A percentile compares a stretch with the other conserved stretches of the same genome.
phyloP scores from a whole-genome alignment of 306 rosid species.

The Vigna mungo region DNA sequence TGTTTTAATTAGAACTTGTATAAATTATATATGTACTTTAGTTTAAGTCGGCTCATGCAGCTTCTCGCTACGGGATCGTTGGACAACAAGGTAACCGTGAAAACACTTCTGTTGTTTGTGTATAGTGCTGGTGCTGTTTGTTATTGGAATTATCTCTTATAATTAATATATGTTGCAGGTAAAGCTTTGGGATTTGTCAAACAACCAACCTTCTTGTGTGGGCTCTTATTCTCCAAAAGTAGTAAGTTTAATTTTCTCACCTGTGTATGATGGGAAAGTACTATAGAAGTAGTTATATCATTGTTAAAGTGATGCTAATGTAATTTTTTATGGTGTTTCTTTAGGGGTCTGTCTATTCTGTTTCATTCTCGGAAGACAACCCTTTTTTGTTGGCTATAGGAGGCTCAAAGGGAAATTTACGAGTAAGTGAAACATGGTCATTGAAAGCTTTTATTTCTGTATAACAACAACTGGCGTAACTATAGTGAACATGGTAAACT shows the following conservation, averaged over 20 bases:
- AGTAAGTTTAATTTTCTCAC: slow-evolving; percentile 51
- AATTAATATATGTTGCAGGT: slow-evolving; percentile 56
- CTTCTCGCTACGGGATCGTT: slow-evolving; percentile 86
- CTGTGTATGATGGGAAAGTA: too few relatives aligned
- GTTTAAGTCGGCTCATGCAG: slow-evolving; percentile 53
- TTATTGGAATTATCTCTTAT: slow-evolving; percentile 28
- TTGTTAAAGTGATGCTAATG: slow-evolving; percentile 3
- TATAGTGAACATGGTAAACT: too few relatives aligned
- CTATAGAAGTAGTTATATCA: neutral
- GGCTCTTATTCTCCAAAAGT: slow-evolving; percentile 62
- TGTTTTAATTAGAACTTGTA: slow-evolving; percentile 10
- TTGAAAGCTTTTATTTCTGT: too few relatives aligned
- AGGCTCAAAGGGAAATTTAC: slow-evolving; percentile 76
- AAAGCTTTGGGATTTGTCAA: slow-evolving; percentile 94
- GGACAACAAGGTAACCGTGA: slow-evolving; percentile 71
- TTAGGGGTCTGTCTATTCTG: slow-evolving; percentile 68
- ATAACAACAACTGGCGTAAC: too few relatives aligned
- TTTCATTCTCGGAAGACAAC: slow-evolving; percentile 74
- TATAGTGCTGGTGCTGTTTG: neutral
- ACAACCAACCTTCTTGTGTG: slow-evolving; percentile 80
- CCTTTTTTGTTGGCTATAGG: slow-evolving; percentile 88
- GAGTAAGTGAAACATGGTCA: slow-evolving; percentile 53
- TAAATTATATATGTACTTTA: slow-evolving; percentile 25
- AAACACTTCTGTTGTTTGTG: slow-evolving; percentile 15
- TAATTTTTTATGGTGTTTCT: slow-evolving; percentile 31